Percentiles rank a stretch among this genome's conserved stretches.
Conservation (phyloP, 1,284 basidiomycete species). For the Ganoderma sp. region DNA sequence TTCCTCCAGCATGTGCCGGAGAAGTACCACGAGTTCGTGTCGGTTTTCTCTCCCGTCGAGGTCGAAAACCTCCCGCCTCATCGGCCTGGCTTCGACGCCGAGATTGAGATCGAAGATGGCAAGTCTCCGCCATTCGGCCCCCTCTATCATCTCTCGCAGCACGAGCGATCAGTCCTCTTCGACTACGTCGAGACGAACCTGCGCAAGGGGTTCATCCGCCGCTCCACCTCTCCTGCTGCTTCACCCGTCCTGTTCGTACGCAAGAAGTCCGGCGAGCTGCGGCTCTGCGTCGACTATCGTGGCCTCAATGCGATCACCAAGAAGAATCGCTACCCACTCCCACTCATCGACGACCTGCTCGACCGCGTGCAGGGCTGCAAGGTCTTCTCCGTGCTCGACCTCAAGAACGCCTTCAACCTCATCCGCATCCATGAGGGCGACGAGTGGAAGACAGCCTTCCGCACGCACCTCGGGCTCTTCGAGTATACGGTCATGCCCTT, state of each 20-base stretch:
- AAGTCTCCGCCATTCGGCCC: slow-evolving; percentile 22
- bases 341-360: slow-evolving; percentile 25
- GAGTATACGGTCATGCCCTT: slow-evolving; percentile 30
- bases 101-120: slow-evolving; percentile 27
- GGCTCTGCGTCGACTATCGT: slow-evolving; percentile 50
- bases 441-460: slow-evolving; percentile 31
- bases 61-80: slow-evolving; percentile 28
- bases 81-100: slow-evolving; percentile 19
- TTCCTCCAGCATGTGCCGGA: slow-evolving; percentile 11
- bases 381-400: slow-evolving; percentile 26
- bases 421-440: slow-evolving; percentile 22
- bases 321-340: slow-evolving; percentile 27
- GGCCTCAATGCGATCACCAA: slow-evolving; percentile 44
- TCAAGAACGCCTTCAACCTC: slow-evolving; percentile 22
- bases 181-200: slow-evolving; percentile 47
- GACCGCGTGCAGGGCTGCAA: slow-evolving; percentile 25
- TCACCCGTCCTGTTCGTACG: slow-evolving; percentile 51
- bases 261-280: slow-evolving; percentile 49
- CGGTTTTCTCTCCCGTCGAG: slow-evolving; percentile 23
- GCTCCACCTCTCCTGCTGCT: slow-evolving; percentile 44
- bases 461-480: slow-evolving; percentile 28
- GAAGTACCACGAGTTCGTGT: slow-evolving; percentile 14
- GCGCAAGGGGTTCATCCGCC: slow-evolving; percentile 41
- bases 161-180: slow-evolving; percentile 34
- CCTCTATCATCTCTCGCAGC: slow-evolving; percentile 35